Percentiles rank a stretch among this genome's conserved stretches.
Evolutionary conservation across 2,329 filamentous ascomycete species (phyloP).

Genomic region (Fusarium fracticaudum): DNA sequence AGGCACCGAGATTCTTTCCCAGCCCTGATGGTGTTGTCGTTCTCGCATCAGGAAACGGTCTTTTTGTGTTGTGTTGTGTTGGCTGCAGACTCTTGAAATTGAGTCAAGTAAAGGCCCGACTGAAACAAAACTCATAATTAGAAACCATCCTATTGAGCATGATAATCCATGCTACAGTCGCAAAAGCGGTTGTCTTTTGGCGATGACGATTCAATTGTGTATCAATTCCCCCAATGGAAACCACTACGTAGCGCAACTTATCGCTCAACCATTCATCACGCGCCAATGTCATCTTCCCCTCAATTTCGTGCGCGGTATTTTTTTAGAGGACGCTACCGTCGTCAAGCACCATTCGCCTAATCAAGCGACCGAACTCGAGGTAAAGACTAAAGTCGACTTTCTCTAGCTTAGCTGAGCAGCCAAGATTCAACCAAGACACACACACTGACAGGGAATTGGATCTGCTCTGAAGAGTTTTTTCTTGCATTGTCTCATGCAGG

Average conservation of each 20-base stretch:
- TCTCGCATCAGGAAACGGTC: background rate
- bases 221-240: conserved; percentile 1
- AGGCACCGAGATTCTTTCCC: conserved; percentile 21
- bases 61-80: background rate
- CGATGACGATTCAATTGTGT: conserved; percentile 2
- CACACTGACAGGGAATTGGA: background rate
- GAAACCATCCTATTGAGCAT: background rate
- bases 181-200: background rate
- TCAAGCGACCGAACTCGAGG: conserved; percentile 5
- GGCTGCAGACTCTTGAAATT: background rate
- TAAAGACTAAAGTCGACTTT: background rate
- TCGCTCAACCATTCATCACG: conserved; percentile 18
- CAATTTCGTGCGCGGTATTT: conserved; percentile 23
- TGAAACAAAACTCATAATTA: conserved; percentile 1
- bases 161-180: background rate
- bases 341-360: conserved; percentile 17
- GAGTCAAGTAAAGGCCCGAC: conserved; percentile 16
- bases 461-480: conserved; percentile 19
- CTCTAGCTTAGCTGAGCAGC: background rate
- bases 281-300: conserved; percentile 27
- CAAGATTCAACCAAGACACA: background rate
- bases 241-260: background rate
- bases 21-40: conserved; percentile 1
- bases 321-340: background rate
- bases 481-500: background rate